A percentile compares a stretch with the other conserved stretches of the same genome.
Conservation (phyloP, 192 early-diverging fungal species). For the Chytriomyces confervae region DNA sequence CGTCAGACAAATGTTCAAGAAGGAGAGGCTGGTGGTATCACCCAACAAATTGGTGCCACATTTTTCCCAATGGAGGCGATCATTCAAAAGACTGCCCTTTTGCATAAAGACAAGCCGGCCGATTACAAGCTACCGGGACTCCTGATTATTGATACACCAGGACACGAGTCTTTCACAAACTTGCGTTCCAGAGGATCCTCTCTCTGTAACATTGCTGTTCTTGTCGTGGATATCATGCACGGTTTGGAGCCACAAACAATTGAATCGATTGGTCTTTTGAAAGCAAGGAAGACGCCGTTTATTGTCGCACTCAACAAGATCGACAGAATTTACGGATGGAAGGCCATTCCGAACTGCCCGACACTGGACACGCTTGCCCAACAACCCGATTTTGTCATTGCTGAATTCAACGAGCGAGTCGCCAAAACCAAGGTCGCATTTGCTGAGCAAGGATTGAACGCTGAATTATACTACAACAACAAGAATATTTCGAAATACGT, state of each 20-base stretch:
- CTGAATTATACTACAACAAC: constrained; percentile 93
- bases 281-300: constrained; percentile 94
- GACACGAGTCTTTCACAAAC: constrained; percentile 98
- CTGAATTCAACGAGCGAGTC: constrained; percentile 87
- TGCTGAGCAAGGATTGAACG: constrained; percentile 96
- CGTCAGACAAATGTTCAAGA: constrained; percentile 99
- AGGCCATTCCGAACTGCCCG: constrained; percentile 78
- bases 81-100: constrained; percentile 83
- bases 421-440: constrained; percentile 80
- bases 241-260: constrained; percentile 98
- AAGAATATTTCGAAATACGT: constrained; percentile 94
- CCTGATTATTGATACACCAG: constrained; percentile 97
- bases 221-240: constrained; percentile 99
- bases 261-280: constrained; percentile 90
- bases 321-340: constrained; percentile 95
- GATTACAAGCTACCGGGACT: constrained; percentile 91
- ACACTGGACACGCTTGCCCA: constrained; percentile 78
- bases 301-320: constrained; percentile 99
- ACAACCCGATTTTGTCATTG: constrained; percentile 74
- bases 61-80: constrained; percentile 98
- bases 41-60: constrained; percentile 99
- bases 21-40: constrained; percentile 99
- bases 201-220: constrained; percentile 98
- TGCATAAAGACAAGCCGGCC: constrained; percentile 64
- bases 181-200: constrained; percentile 93